These are phyloP conservation scores for Pleodorina starrii DNA, from an alignment of 139 green algal species.

Conservation along the genomic window DNA sequence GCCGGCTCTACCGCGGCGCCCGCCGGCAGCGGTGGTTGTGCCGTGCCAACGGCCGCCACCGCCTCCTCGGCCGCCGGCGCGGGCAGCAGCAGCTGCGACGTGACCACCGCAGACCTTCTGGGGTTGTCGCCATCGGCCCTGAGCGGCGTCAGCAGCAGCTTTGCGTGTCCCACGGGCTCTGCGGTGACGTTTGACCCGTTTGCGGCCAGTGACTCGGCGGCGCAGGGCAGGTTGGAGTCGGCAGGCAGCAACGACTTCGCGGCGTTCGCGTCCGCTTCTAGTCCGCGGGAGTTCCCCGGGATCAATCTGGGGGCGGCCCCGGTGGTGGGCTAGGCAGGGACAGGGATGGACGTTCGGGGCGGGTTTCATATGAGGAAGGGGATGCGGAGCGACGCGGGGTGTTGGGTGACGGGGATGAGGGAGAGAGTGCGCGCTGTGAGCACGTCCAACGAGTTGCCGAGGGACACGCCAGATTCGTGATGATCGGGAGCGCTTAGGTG, in stretches of 20 bases:
- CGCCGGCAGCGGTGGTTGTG: no score
- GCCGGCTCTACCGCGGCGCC: no score
- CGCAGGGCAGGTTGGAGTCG: not conserved
- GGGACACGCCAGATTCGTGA: not conserved
- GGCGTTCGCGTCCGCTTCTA: slow-evolving; percentile 11
- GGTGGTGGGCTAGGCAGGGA: not conserved
- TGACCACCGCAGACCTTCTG: not conserved
- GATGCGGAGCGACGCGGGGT: not conserved
- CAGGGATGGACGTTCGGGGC: not conserved
- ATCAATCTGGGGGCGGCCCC: not conserved
- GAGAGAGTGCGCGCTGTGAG: not conserved
- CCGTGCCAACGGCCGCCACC: not conserved
- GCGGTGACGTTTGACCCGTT: not conserved
- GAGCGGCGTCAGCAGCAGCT: not conserved
- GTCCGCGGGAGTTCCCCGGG: not conserved
- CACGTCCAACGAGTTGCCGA: not conserved
- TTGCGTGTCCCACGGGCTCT: not conserved
- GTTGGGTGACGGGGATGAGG: not conserved
- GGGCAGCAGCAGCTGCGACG: not conserved
- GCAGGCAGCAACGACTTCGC: slow-evolving; percentile 34
- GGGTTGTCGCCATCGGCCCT: not conserved
- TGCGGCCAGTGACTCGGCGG: not conserved
- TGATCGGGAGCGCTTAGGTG: not conserved
- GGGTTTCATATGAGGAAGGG: not conserved
- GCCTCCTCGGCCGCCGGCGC: not conserved